Conservation (phyloP, 208 protist genomes). For the Crithidia acanthocephali region DNA sequence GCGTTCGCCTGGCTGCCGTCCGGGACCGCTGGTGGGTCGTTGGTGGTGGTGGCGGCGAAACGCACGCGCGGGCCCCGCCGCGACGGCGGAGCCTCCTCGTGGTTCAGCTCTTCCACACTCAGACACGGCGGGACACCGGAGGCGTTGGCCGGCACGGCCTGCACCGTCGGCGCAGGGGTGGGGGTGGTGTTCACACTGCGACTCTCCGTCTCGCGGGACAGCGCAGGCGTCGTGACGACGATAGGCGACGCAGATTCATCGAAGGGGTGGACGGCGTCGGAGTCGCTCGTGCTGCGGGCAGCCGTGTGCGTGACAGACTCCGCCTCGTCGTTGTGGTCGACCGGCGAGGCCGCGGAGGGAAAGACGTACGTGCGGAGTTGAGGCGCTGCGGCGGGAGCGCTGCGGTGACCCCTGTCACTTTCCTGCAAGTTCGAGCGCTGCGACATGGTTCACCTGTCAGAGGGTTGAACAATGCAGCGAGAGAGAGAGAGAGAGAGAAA, state of each 20-base stretch:
- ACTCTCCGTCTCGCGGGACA: background rate
- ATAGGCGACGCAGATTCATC: slow-evolving; percentile 6
- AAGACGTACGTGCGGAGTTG: slow-evolving; percentile 18
- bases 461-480: background rate
- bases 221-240: background rate
- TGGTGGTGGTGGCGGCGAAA: slow-evolving; percentile 8
- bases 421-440: background rate
- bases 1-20: background rate
- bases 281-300: background rate
- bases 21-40: background rate
- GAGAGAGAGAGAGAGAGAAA: background rate
- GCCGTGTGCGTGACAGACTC: background rate
- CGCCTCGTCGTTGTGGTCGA: slow-evolving; percentile 1
- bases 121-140: background rate
- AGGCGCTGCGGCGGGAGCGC: background rate
- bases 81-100: background rate
- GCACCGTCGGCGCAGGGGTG: background rate
- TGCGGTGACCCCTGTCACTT: background rate
- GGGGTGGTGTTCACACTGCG: too few species aligned
- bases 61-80: slow-evolving; percentile 5
- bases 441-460: background rate
- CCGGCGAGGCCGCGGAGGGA: background rate
- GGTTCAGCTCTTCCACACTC: slow-evolving; percentile 7
- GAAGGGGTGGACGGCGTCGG: slow-evolving; percentile 23
- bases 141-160: background rate